Evolutionary conservation across 306 rosid genomes (phyloP).

Genomic region (Crotalaria pallida): DNA sequence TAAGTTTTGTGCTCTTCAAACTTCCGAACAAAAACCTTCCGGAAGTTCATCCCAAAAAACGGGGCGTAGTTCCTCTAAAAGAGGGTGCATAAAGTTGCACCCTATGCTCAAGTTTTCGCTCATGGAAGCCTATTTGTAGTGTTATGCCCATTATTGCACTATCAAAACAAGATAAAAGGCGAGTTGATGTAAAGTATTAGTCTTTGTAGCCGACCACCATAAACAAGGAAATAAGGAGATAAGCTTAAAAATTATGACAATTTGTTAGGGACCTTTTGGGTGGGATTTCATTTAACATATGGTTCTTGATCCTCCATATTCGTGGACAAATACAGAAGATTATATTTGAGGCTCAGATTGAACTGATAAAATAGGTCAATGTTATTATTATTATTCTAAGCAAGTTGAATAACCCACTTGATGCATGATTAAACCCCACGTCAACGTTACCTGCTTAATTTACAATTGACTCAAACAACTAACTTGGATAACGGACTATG

Average conservation of each 20-base stretch:
- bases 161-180: not conserved
- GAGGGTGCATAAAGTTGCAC: no score
- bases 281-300: not conserved
- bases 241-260: conserved; percentile 9
- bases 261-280: not conserved
- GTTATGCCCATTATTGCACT: not conserved
- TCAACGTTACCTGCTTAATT: conserved; percentile 27
- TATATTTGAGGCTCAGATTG: conserved; percentile 10
- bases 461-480: conserved; percentile 23
- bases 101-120: no score
- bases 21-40: no score
- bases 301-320: conserved; percentile 28
- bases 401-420: not conserved
- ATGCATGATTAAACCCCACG: not conserved
- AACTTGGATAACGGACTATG: no score
- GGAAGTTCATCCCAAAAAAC: no score
- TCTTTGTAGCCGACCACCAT: conserved; percentile 20
- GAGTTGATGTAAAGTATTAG: conserved; percentile 4
- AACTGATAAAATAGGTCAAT: not conserved
- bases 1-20: no score
- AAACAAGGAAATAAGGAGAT: conserved; percentile 7
- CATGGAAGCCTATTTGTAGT: no score
- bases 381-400: not conserved
- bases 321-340: conserved; percentile 25
- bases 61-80: no score